phyloP scores from a whole-genome alignment of 148 eudicot species.

The Chenopodium album region DNA sequence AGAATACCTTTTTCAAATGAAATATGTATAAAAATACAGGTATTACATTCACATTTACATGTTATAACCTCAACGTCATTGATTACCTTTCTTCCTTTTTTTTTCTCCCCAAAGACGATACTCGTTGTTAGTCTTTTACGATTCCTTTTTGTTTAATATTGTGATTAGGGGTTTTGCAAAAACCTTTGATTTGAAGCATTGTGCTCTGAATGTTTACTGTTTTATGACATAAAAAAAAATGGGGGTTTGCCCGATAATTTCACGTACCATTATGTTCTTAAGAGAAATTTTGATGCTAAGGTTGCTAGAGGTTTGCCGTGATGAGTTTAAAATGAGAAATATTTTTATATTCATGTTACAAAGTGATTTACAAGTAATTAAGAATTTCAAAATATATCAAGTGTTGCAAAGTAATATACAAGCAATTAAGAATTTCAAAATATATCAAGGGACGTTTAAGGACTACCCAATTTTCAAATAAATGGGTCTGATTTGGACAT shows the following conservation, averaged over 20 bases:
- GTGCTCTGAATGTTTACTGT: slow-evolving; percentile 32
- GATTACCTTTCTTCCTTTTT: slow-evolving; percentile 39
- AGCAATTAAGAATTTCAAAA: too few species aligned
- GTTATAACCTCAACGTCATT: slow-evolving; percentile 41
- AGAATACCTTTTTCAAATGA: too few species aligned
- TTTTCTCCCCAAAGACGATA: slow-evolving; percentile 36
- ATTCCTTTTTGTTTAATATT: slow-evolving; percentile 61
- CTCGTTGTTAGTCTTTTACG: slow-evolving; percentile 25
- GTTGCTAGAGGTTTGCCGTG: slow-evolving; percentile 42
- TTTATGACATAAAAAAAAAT: slow-evolving; percentile 26
- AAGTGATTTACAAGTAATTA: too few species aligned
- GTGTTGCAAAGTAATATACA: too few species aligned
- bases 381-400: too few species aligned
- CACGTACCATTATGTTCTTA: slow-evolving; percentile 62
- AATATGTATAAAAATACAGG: too few species aligned
- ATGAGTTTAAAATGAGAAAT: slow-evolving; percentile 50
- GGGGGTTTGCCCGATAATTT: slow-evolving; percentile 54
- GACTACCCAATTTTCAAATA: too few species aligned
- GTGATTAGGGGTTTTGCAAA: slow-evolving; percentile 49
- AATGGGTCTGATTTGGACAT: too few species aligned
- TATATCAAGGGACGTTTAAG: too few species aligned
- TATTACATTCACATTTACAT: slow-evolving; percentile 30
- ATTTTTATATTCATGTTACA: too few species aligned
- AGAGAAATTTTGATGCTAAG: slow-evolving; percentile 53
- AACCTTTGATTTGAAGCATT: slow-evolving; percentile 29